Base-by-base conservation (phyloP, 2,329 filamentous ascomycete genomes). In the Ophiostoma tasmaniense region DNA sequence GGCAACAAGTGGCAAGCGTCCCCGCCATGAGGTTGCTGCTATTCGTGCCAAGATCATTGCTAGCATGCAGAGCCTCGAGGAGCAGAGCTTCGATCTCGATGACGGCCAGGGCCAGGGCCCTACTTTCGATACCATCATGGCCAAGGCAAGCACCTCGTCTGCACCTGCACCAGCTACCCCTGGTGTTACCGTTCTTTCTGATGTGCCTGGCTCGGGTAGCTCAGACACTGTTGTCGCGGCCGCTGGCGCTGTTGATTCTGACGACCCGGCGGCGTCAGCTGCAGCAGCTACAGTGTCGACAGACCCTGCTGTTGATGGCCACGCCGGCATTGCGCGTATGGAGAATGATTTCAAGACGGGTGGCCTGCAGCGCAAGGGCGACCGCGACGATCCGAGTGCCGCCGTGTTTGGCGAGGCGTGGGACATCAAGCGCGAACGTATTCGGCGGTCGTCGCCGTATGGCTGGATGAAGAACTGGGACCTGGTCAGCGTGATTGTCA, bases 401-500 rank as follows among this genome's bases (percentile, higher is more conserved):
- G 91, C 91, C 11, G 92, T 92, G 5, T 94, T 95, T 78, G 91
- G 92, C 70, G 91, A 95, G 78, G 91, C 91, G 25, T 95, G 91
- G 91, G 87, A 90, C 73, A 85, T 88, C 68, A 95, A 95, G 78
- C 91, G 90, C 75, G 91, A 94, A 78, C 89, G 91, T 25, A 92
- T 95, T 76, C 85, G 91, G 71, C 90, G 90, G 74, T 90, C 90
- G 1, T 94, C 91, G 0, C 91, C 91, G 0, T 95, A 93, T 75
- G 91, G 91, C 11, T 92, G 90, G 87, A 92, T 93, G 88, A 91
- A 91, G 80, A 94, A 93, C 75, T 95, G 91, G 91, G 91, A 95
- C 75, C 83, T 95, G 30, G 83, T 95, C 71, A 93, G 90, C 75
- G 91, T 95, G 70, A 95, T 95, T 75, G 89, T 95, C 74, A 95